Evolutionary conservation across 1,284 basidiomycete species (phyloP).

Genomic region (Tremellales sp.): DNA sequence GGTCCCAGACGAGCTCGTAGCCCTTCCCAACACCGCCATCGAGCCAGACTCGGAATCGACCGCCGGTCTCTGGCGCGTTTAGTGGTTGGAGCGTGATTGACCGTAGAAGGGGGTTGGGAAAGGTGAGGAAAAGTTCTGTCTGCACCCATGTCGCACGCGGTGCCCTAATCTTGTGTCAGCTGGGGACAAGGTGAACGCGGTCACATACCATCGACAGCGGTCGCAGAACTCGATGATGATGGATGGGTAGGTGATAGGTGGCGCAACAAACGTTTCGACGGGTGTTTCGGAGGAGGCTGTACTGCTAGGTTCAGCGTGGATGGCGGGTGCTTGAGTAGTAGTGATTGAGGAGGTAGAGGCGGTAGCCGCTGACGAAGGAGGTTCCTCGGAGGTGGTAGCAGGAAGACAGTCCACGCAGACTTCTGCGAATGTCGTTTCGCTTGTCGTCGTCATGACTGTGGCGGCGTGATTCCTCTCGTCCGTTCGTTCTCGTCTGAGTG

Average conservation of each 20-base stretch:
- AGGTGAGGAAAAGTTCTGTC: constrained; percentile 83
- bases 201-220: constrained; percentile 57
- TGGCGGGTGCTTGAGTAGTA: too few species aligned
- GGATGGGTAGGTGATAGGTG: constrained; percentile 53
- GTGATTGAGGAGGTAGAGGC: not conserved
- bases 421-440: not conserved
- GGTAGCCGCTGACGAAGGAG: not conserved
- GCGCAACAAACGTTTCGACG: constrained; percentile 59
- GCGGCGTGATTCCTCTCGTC: too few species aligned
- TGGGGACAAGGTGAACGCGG: constrained; percentile 5
- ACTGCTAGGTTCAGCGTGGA: too few species aligned
- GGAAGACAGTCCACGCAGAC: not conserved
- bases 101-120: constrained; percentile 66
- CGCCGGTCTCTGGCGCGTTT: constrained; percentile 74
- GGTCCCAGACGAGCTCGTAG: constrained; percentile 46
- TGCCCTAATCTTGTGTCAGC: constrained; percentile 29
- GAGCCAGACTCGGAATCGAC: constrained; percentile 84
- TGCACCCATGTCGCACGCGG: constrained; percentile 77
- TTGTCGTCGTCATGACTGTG: too few species aligned
- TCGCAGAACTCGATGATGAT: constrained; percentile 79
- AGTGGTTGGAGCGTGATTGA: constrained; percentile 69
- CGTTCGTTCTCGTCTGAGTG: too few species aligned
- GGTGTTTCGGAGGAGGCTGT: constrained; percentile 32
- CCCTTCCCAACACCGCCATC: constrained; percentile 45
- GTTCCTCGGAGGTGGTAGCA: not conserved